Percentiles rank a stretch among this genome's conserved stretches.
Evolutionary conservation across 202 grass and related monocot genomes (phyloP).

Genomic region (Saccharum hybrid): DNA sequence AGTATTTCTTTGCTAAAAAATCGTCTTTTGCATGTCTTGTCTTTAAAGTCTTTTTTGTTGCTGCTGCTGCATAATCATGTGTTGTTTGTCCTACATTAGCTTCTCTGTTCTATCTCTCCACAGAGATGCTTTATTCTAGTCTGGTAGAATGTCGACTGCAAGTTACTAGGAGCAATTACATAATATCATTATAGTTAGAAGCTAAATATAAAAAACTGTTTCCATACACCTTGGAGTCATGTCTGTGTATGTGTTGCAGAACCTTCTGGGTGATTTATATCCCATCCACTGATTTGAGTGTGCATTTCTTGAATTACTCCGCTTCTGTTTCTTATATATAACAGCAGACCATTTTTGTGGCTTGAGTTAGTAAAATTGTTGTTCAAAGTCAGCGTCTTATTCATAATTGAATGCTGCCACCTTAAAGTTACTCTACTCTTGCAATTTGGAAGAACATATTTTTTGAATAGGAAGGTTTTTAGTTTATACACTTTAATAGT

Average conservation of each 20-base stretch:
- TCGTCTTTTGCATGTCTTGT: background rate
- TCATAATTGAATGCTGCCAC: background rate
- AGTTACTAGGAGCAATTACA: conserved; percentile 18
- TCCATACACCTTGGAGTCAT: background rate
- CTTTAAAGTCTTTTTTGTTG: conserved; percentile 6
- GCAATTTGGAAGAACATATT: background rate
- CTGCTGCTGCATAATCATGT: conserved; percentile 32
- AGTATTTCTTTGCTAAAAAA: conserved; percentile 57
- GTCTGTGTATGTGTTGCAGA: background rate
- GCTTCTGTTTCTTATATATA: background rate
- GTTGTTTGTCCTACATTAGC: background rate
- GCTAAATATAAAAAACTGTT: conserved; percentile 18
- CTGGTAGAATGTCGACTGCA: background rate
- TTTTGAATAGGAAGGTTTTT: conserved; percentile 20
- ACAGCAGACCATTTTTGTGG: background rate
- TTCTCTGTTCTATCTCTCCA: conserved; percentile 23
- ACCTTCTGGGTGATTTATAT: conserved; percentile 7
- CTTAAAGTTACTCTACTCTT: conserved; percentile 11
- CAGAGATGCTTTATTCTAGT: conserved; percentile 28
- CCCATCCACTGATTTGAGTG: conserved; percentile 12
- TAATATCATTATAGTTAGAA: conserved; percentile 16
- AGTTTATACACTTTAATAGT: background rate
- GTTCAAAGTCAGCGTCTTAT: background rate
- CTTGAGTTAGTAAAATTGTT: conserved; percentile 4
- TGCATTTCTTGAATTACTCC: conserved; percentile 26